phyloP scores from a whole-genome alignment of 2,329 filamentous ascomycete species.

The Nemania sp. region DNA sequence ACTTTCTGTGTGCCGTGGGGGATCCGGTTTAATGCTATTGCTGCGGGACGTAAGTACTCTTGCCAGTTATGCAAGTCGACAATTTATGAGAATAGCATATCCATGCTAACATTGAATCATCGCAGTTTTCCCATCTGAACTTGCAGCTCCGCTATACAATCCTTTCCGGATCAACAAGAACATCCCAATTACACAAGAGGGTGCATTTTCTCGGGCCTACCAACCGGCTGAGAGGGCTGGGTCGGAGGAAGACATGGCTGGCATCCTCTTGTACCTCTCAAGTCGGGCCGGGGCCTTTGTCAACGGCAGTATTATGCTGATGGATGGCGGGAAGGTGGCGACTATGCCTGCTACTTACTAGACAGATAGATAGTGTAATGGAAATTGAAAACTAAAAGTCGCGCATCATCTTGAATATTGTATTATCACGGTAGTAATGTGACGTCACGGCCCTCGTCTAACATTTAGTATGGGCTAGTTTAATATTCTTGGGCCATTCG shows the following conservation, averaged over 20 bases:
- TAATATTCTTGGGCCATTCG: no score
- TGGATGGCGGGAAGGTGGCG: background rate
- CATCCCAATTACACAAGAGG: background rate
- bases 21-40: background rate
- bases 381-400: no score
- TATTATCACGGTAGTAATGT: no score
- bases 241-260: background rate
- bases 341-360: background rate
- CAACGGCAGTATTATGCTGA: background rate
- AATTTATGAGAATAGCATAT: background rate
- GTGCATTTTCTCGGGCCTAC: background rate
- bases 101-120: background rate
- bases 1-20: background rate
- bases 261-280: background rate
- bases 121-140: background rate
- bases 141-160: background rate
- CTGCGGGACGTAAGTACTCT: background rate
- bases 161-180: background rate
- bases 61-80: background rate
- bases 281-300: background rate
- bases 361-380: background rate
- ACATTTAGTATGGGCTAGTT: no score
- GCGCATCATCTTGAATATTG: no score
- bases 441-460: no score
- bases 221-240: background rate